Evolutionary conservation across 495 filamentous ascomycete genomes (phyloP), one percentile per base, ranked within the genome.

Genomic region (Peziza echinospora): DNA sequence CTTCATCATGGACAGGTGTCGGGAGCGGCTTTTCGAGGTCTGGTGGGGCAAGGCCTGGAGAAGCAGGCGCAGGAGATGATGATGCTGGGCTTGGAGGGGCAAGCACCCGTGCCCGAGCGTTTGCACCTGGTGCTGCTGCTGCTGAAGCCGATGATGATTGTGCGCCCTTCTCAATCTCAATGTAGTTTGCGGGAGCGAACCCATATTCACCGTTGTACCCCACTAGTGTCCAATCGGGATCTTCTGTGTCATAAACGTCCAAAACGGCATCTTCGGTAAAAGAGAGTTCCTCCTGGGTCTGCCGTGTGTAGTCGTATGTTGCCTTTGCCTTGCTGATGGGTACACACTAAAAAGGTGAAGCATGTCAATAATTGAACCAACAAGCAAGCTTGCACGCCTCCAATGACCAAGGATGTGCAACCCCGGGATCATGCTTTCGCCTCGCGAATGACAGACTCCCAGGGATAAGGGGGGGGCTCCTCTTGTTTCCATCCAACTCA

Each of bases 171-270:
- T 65, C 44, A 39, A 79, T 63, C 49, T 94, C 83, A 48, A 96
- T 94, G 61, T 99, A 99, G 63, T 93, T 96, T 44, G 86, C 74
- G n/a, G 89, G 89, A 22, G 80, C 89, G 63, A 96, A 99, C 46
- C 89, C 89, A 67, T 76, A 99, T 53, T 92, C 84, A 9, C 75
- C 73, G 54, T 84, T 75, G 40, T 73, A 65, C 0, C 87, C 87
- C 19, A 92, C 87, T 22, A 99, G 68, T 49, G 84, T 91, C 89
- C 89, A 99, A 62, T 96, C 89, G 16, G 85, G 85, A 63, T 96
- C 89, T 6, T 82, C 78, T 10, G 69, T 78, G 57, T 99, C 89
- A 59, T 82, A 96, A 24, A 96, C 84, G 44, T 77, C 64, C 34
- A 99, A 67, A 44, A 73, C 63, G 22, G 81, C 76, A 63, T 93